Evolutionary conservation across 139 green algal genomes (phyloP), one percentile per base, ranked within the genome.

Genomic region (Microglena sp.): DNA sequence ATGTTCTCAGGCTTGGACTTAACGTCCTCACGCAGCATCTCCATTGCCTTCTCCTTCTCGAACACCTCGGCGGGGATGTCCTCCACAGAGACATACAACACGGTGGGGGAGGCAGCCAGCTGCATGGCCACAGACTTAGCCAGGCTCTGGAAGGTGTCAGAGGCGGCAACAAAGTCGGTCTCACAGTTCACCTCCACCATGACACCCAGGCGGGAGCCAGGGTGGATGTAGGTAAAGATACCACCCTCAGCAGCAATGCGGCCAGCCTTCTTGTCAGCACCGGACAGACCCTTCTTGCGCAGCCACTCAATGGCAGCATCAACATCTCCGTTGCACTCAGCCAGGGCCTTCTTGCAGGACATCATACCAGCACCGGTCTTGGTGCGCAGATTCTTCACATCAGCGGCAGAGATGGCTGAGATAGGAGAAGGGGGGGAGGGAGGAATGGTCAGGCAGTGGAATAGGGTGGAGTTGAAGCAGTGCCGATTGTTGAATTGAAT

Each of bases 341-440:
- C 60, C 56, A 99, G 84, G 22, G 93, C 93, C 78, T 96, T 96
- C 85, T 99, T 99, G 93, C 92, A 97, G 76, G 96, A 93, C 93
- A 99, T 98, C 93, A 99, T 99, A 76, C 93, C 93, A 0, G 92
- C 78, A 64, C 84, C 84, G 5, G 81, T 79, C 80, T 82, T 70
- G 30, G 79, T 68, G 64, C 92, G 89, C 66, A 98, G 88, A 36
- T 76, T 64, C 78, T 96, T 95, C 29, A 97, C 92, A 7, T 74
- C 58, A 33, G 80, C 69, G 50, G 90, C 89, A 22, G 85, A 90
- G 43, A 96, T 84, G 71, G 54, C 76, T 82, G 53, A 8, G 24
- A 8, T 8, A 8, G 15, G 65, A 5, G 32, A 27, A n/a, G n/a
- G n/a, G n/a, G n/a, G n/a, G n/a, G n/a, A n/a, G n/a, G n/a, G n/a